These are phyloP conservation scores for Populus euphratica DNA, from an alignment of 345 rosid species.

Conservation along the genomic window DNA sequence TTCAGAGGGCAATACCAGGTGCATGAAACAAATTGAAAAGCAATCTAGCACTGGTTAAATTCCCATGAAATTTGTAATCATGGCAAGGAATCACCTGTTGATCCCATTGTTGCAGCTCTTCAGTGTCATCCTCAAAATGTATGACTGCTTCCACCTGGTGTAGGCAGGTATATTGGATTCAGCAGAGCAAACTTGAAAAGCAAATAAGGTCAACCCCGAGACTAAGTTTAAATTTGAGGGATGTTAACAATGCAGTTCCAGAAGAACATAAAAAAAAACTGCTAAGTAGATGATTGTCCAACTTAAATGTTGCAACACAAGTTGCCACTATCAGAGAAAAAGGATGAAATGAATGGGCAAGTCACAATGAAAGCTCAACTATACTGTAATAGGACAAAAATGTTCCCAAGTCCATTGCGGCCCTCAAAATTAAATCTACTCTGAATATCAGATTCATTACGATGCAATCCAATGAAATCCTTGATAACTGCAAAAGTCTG, in stretches of 20 bases:
- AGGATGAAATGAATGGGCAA: background rate
- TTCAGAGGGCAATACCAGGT: background rate
- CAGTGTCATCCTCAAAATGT: constrained; percentile 94
- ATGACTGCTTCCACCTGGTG: constrained; percentile 89
- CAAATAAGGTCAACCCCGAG: background rate
- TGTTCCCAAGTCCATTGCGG: background rate
- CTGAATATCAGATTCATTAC: background rate
- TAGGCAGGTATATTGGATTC: background rate
- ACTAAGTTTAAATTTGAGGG: background rate
- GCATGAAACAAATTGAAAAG: background rate
- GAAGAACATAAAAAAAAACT: background rate
- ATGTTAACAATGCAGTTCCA: background rate
- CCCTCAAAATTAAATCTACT: background rate
- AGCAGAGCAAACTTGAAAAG: background rate
- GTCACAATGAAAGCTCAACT: background rate
- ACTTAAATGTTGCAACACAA: background rate
- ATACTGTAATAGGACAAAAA: background rate
- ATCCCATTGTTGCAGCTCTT: constrained; percentile 96
- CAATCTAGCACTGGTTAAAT: background rate
- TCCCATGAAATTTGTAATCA: background rate
- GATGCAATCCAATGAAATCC: background rate
- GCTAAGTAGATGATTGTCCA: too few species aligned
- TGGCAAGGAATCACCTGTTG: constrained; percentile 56
- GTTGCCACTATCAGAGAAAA: background rate
- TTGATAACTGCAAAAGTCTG: background rate